Evolutionary conservation across 108 stramenopile species (phyloP).

Genomic region (Fistulifera pelliculosa): DNA sequence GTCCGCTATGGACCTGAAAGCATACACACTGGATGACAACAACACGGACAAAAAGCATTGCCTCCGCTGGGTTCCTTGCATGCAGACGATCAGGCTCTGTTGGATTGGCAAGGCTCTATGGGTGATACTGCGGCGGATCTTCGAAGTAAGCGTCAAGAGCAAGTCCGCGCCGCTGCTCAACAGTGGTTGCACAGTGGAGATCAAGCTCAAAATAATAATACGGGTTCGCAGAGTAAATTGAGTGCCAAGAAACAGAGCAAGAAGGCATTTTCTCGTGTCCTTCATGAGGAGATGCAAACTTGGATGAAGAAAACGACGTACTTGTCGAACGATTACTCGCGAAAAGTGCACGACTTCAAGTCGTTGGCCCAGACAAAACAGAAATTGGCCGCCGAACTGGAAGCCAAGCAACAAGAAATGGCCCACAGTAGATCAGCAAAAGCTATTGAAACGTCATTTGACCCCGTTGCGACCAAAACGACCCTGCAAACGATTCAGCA

Average conservation of each 20-base stretch:
- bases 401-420: constrained; percentile 29
- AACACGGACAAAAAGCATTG: background rate
- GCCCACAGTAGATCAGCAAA: constrained; percentile 28
- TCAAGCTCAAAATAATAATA: too few relatives aligned
- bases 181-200: constrained; percentile 42
- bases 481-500: constrained; percentile 28
- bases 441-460: constrained; percentile 33
- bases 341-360: constrained; percentile 78
- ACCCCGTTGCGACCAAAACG: constrained; percentile 22
- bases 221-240: background rate
- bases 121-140: constrained; percentile 69
- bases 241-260: constrained; percentile 13
- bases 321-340: constrained; percentile 68
- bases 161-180: constrained; percentile 58
- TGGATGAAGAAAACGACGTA: constrained; percentile 90
- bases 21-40: constrained; percentile 34
- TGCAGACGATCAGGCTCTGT: constrained; percentile 60
- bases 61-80: constrained; percentile 21
- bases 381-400: constrained; percentile 30
- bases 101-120: constrained; percentile 72
- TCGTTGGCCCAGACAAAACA: constrained; percentile 66
- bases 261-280: constrained; percentile 68
- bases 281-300: constrained; percentile 64
- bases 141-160: constrained; percentile 46
- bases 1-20: constrained; percentile 70